A percentile compares a stretch with the other conserved stretches of the same genome.
phyloP scores from a whole-genome alignment of 1,284 basidiomycete species.

The Ustilago hordei region DNA sequence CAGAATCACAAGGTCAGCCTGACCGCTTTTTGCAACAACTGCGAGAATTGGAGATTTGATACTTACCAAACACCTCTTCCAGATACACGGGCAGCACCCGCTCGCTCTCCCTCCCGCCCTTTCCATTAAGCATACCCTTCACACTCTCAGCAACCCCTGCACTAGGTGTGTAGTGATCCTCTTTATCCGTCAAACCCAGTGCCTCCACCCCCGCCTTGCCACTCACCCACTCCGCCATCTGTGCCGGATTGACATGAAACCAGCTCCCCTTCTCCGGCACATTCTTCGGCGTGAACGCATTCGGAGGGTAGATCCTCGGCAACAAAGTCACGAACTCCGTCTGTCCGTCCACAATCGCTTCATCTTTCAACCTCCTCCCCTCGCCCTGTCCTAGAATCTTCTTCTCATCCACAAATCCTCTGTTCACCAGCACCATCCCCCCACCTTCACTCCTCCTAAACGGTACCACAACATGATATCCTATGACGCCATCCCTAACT shows the following conservation, averaged over 20 bases:
- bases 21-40: background rate
- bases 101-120: conserved; percentile 3
- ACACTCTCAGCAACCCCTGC: conserved; percentile 48
- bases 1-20: conserved; percentile 5
- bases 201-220: conserved; percentile 83
- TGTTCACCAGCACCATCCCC: conserved; percentile 78
- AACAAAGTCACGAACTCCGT: conserved; percentile 52
- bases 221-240: conserved; percentile 83
- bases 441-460: conserved; percentile 75
- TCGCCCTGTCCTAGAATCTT: conserved; percentile 67
- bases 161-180: conserved; percentile 49
- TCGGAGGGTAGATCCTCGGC: conserved; percentile 70
- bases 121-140: conserved; percentile 39
- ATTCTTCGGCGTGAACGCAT: conserved; percentile 89
- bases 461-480: conserved; percentile 88
- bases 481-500: conserved; percentile 85
- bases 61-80: conserved; percentile 65
- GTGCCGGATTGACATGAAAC: conserved; percentile 84
- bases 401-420: conserved; percentile 81
- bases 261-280: conserved; percentile 82
- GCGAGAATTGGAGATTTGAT: too few relatives aligned
- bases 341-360: conserved; percentile 23
- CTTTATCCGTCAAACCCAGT: conserved; percentile 12
- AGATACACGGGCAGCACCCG: conserved; percentile 62
- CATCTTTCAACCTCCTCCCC: conserved; percentile 37